These are phyloP conservation scores for Fraxinus anomala DNA, from an alignment of 257 asterid genomes.

Conservation along the genomic window DNA sequence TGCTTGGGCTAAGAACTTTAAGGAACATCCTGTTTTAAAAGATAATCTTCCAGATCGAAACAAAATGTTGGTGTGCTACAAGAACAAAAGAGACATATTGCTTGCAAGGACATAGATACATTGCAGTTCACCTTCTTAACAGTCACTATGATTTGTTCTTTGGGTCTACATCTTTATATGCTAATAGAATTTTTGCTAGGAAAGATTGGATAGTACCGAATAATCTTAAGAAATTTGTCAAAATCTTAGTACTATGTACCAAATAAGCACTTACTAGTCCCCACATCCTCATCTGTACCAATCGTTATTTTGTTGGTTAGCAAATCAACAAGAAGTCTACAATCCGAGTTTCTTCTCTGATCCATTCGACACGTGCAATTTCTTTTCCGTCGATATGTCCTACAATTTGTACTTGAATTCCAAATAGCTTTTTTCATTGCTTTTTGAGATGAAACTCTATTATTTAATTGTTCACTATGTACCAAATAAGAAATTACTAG, in stretches of 20 bases:
- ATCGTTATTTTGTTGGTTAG: neutral
- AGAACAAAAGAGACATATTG: neutral
- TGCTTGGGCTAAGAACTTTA: constrained; percentile 29
- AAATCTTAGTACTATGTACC: neutral
- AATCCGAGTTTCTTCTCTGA: no score
- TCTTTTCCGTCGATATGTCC: no score
- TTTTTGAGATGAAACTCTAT: no score
- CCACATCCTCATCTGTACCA: neutral
- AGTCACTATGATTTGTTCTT: neutral
- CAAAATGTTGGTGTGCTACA: constrained; percentile 8
- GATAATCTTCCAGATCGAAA: constrained; percentile 20
- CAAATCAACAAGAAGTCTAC: neutral
- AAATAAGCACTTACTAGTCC: neutral
- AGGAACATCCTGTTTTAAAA: constrained; percentile 28
- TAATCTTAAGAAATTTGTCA: no score
- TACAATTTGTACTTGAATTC: no score
- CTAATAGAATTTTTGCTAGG: no score
- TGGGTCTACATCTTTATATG: no score
- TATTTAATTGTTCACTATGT: neutral
- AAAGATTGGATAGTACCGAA: no score
- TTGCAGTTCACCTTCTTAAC: neutral
- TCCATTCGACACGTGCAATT: no score
- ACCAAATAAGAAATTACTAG: neutral
- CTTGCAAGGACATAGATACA: neutral
- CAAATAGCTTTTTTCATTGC: no score